These are phyloP conservation scores for Xylaria sp. DNA, from an alignment of 495 filamentous ascomycete genomes.

Conservation along the genomic window DNA sequence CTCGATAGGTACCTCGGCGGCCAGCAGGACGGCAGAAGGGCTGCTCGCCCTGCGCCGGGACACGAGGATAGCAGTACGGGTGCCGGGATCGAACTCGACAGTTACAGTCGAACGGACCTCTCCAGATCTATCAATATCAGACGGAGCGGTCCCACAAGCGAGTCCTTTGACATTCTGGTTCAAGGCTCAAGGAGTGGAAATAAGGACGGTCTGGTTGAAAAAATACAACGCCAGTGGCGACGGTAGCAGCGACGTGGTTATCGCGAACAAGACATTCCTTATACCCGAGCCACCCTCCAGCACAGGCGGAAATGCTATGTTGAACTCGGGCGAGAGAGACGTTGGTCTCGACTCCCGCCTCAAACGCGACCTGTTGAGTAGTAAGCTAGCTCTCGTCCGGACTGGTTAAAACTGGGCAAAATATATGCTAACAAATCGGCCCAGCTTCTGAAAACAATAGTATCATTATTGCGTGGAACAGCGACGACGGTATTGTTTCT, in stretches of 20 bases:
- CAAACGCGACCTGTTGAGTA: neutral
- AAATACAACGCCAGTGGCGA: neutral
- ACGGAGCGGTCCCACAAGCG: neutral
- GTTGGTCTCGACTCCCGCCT: neutral
- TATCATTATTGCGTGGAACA: neutral
- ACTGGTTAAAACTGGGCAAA: neutral
- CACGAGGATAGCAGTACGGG: neutral
- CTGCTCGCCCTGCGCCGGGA: neutral
- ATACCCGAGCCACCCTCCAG: neutral
- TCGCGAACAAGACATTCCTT: neutral
- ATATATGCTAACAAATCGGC: neutral
- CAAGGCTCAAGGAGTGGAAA: slow-evolving; percentile 7
- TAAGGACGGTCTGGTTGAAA: slow-evolving; percentile 10
- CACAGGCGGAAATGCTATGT: neutral
- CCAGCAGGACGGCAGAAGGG: neutral
- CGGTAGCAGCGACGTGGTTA: neutral
- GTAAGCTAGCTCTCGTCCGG: neutral
- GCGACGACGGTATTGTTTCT: neutral
- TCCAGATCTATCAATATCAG: neutral
- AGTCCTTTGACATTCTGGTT: neutral
- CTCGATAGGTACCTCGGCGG: slow-evolving; percentile 22
- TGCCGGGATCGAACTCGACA: neutral
- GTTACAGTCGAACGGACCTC: neutral
- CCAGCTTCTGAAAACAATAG: neutral
- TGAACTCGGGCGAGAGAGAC: neutral